A percentile compares a stretch with the other conserved stretches of the same genome.
phyloP scores from a whole-genome alignment of 1,139 yeast species.

The Yamadazyma jaroonii region DNA sequence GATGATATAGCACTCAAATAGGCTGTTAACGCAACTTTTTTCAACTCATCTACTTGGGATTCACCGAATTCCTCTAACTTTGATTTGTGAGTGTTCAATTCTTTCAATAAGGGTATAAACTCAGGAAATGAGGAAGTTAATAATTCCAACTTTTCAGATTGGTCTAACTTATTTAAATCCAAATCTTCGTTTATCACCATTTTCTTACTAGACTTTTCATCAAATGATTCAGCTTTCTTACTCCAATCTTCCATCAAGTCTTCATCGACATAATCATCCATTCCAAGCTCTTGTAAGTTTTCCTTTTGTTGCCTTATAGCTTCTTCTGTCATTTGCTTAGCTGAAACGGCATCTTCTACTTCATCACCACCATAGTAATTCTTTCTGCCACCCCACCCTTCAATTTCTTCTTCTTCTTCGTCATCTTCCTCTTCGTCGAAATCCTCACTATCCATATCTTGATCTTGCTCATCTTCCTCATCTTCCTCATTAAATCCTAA shows the following conservation, averaged over 20 bases:
- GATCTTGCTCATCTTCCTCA: constrained; percentile 26
- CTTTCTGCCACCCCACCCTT: constrained; percentile 79
- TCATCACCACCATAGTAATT: constrained; percentile 87
- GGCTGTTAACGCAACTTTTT: constrained; percentile 68
- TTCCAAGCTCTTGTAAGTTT: constrained; percentile 74
- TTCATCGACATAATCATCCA: constrained; percentile 83
- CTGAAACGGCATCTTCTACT: constrained; percentile 69
- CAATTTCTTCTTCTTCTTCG: constrained; percentile 42
- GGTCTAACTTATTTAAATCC: constrained; percentile 35
- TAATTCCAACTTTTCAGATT: constrained; percentile 43
- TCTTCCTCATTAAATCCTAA: constrained; percentile 25
- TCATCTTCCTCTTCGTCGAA: constrained; percentile 30
- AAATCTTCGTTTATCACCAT: constrained; percentile 28
- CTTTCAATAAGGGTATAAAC: constrained; percentile 71
- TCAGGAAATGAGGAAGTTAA: constrained; percentile 75
- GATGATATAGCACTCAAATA: constrained; percentile 73
- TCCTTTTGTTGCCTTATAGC: constrained; percentile 85
- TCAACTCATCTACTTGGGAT: constrained; percentile 42
- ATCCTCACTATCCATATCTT: constrained; percentile 27
- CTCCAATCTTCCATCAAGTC: constrained; percentile 76
- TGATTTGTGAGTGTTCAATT: constrained; percentile 49
- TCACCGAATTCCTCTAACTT: constrained; percentile 32
- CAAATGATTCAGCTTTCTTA: constrained; percentile 33
- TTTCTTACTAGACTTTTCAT: constrained; percentile 21
- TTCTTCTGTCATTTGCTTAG: constrained; percentile 79